Evolutionary conservation across 2,329 filamentous ascomycete genomes (phyloP).

Genomic region (Colletotrichum orbiculare): DNA sequence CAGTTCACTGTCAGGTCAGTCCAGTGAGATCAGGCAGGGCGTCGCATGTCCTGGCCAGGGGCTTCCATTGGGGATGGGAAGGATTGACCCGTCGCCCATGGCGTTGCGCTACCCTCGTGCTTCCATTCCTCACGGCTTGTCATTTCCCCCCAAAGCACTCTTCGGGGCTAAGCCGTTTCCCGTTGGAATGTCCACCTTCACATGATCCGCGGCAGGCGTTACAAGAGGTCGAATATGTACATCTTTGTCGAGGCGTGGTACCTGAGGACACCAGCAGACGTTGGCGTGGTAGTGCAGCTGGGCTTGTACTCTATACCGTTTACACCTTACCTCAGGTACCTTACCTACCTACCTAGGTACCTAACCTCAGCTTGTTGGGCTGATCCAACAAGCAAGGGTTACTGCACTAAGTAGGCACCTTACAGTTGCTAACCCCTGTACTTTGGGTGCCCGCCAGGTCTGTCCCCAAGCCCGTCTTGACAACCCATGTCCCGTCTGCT

Average conservation of each 20-base stretch:
- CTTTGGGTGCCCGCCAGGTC: conserved; percentile 18
- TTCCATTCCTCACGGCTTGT: no score
- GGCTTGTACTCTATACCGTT: conserved; percentile 10
- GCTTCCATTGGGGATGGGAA: conserved; percentile 10
- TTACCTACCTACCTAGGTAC: neutral
- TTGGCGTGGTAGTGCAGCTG: conserved; percentile 4
- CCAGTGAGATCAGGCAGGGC: conserved; percentile 11
- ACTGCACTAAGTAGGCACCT: neutral
- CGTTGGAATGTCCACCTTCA: conserved; percentile 29
- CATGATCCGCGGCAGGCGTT: conserved; percentile 30
- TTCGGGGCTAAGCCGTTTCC: conserved; percentile 5
- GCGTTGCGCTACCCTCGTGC: neutral
- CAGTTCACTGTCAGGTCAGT: neutral
- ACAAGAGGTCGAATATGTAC: neutral
- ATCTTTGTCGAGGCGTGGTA: neutral
- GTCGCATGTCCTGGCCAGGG: conserved; percentile 12
- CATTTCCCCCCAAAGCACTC: neutral
- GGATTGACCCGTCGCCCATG: neutral
- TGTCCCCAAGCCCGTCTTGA: neutral
- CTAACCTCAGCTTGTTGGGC: conserved; percentile 32
- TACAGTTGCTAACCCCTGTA: neutral
- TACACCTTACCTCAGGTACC: neutral
- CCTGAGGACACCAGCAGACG: conserved; percentile 13
- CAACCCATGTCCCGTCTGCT: neutral
- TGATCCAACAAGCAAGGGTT: conserved; percentile 31